Conservation (phyloP, 768 basidiomycete genomes). For the Tricholoma flavovirens region DNA sequence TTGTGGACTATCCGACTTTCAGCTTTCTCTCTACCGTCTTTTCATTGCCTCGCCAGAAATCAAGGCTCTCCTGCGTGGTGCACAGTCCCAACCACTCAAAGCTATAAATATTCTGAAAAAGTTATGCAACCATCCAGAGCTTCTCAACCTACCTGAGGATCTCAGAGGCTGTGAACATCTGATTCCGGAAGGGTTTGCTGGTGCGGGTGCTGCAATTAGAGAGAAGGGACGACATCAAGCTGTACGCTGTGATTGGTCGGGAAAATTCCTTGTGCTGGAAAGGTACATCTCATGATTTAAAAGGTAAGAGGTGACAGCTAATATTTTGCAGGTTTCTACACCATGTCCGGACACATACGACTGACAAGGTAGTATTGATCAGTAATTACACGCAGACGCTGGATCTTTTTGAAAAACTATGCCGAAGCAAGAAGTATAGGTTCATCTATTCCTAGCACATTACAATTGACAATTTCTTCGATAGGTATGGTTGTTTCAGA, state of each 20-base stretch:
- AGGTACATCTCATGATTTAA: conserved; percentile 40
- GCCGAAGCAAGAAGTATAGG: conserved; percentile 74
- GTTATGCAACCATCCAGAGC: conserved; percentile 91
- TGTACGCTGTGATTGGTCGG: conserved; percentile 79
- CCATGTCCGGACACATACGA: conserved; percentile 73
- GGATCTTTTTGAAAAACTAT: conserved; percentile 87
- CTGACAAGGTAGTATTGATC: conserved; percentile 94
- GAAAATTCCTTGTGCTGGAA: conserved; percentile 91
- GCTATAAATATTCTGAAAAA: conserved; percentile 95
- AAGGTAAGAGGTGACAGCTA: not conserved
- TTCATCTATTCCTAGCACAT: not conserved
- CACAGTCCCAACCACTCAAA: conserved; percentile 89
- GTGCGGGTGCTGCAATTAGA: conserved; percentile 40
- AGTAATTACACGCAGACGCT: conserved; percentile 96
- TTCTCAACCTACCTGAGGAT: conserved; percentile 81
- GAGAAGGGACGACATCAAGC: conserved; percentile 40
- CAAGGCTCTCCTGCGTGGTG: conserved; percentile 80
- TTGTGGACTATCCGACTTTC: conserved; percentile 79
- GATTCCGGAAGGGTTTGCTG: conserved; percentile 77
- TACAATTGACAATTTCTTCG: not conserved
- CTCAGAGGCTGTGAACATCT: conserved; percentile 75
- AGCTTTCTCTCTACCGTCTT: conserved; percentile 77
- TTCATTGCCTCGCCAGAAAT: conserved; percentile 94
- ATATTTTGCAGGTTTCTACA: conserved; percentile 65
- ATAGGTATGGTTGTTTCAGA: conserved; percentile 83